A percentile compares a stretch with the other conserved stretches of the same genome.
These are phyloP conservation scores for Boletus sp. DNA, from an alignment of 768 basidiomycete species.

Conservation along the genomic window DNA sequence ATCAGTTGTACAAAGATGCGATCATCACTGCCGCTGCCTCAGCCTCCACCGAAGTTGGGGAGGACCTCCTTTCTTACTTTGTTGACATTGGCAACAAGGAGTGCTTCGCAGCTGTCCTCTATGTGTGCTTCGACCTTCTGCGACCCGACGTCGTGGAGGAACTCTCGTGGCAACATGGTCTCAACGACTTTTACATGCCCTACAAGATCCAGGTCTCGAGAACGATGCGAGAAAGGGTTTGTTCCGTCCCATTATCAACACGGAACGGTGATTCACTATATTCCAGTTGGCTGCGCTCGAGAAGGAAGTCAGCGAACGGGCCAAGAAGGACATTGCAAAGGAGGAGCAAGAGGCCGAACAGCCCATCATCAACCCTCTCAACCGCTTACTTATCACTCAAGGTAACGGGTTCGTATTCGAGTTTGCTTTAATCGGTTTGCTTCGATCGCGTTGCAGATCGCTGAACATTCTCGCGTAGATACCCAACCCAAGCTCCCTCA, in stretches of 20 bases:
- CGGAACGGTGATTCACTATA: constrained; percentile 10
- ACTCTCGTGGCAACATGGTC: constrained; percentile 92
- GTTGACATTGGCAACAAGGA: constrained; percentile 99
- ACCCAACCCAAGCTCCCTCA: constrained; percentile 62
- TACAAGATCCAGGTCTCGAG: constrained; percentile 89
- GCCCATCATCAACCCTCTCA: constrained; percentile 83
- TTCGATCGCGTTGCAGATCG: not conserved
- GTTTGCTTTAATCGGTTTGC: not conserved
- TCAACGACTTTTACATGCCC: constrained; percentile 98
- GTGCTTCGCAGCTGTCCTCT: constrained; percentile 89
- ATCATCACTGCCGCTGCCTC: constrained; percentile 92
- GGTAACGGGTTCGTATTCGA: constrained; percentile 52
- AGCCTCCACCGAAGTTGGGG: constrained; percentile 81
- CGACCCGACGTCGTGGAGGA: constrained; percentile 92
- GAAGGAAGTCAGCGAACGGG: constrained; percentile 85
- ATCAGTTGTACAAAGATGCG: constrained; percentile 96
- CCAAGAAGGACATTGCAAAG: constrained; percentile 84
- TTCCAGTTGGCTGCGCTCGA: constrained; percentile 71
- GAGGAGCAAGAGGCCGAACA: constrained; percentile 85
- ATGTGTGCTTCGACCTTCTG: constrained; percentile 93
- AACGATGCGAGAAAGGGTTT: constrained; percentile 71
- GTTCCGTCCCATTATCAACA: constrained; percentile 7
- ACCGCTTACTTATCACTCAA: constrained; percentile 67
- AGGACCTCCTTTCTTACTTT: constrained; percentile 94
- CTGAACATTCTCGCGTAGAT: constrained; percentile 38